Conservation (phyloP, 2,329 filamentous ascomycete species). For the Didymella sp. region DNA sequence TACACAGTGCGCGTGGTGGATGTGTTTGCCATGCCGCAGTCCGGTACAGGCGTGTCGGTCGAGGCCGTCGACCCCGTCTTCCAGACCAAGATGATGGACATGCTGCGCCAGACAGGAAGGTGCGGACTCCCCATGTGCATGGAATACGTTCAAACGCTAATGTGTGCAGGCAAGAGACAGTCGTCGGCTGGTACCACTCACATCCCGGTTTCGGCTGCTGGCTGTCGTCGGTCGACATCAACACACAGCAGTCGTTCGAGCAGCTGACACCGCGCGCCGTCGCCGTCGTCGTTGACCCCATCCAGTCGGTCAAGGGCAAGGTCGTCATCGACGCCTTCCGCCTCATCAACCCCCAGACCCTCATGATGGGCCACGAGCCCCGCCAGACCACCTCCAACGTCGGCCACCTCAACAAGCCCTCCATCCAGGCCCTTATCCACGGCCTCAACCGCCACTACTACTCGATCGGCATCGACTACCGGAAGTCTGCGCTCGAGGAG, state of each 20-base stretch:
- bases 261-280: slow-evolving; percentile 96
- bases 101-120: slow-evolving; percentile 91
- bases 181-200: slow-evolving; percentile 99
- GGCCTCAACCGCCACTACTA: slow-evolving; percentile 99
- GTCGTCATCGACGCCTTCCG: slow-evolving; percentile 99
- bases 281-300: slow-evolving; percentile 96
- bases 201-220: slow-evolving; percentile 99
- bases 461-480: slow-evolving; percentile 97
- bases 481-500: slow-evolving; percentile 96
- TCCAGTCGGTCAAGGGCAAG: slow-evolving; percentile 99
- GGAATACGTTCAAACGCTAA: neutral
- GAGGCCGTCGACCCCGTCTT: slow-evolving; percentile 98
- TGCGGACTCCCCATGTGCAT: neutral
- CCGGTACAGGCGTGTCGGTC: slow-evolving; percentile 96
- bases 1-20: slow-evolving; percentile 98
- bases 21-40: slow-evolving; percentile 99
- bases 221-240: slow-evolving; percentile 98
- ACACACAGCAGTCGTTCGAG: slow-evolving; percentile 99
- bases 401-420: slow-evolving; percentile 97
- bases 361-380: slow-evolving; percentile 98
- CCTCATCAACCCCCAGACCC: slow-evolving; percentile 94
- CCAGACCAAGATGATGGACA: slow-evolving; percentile 99
- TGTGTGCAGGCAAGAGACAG: slow-evolving; percentile 76
- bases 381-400: slow-evolving; percentile 97
- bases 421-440: slow-evolving; percentile 98